These are phyloP conservation scores for Chrysanthemum seticuspe DNA, from an alignment of 129 eudicot genomes.

Conservation along the genomic window DNA sequence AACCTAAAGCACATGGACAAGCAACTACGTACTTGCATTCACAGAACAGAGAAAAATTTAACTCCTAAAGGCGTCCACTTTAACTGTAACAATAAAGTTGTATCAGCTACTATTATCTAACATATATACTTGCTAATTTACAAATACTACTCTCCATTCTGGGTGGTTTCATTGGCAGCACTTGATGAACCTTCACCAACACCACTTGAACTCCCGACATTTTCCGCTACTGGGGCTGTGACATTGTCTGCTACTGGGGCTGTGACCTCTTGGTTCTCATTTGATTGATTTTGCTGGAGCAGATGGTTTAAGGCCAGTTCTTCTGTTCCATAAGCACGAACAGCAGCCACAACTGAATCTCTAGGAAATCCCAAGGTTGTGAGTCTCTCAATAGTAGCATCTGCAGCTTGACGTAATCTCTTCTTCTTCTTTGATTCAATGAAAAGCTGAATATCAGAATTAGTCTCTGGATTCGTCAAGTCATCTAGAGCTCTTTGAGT, in stretches of 20 bases:
- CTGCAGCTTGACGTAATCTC: slow-evolving; percentile 43
- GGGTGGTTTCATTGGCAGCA: slow-evolving; percentile 22
- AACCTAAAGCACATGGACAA: too few relatives aligned
- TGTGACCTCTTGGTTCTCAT: slow-evolving; percentile 20
- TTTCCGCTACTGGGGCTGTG: slow-evolving; percentile 19
- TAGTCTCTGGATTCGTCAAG: too few relatives aligned
- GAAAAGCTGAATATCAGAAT: too few relatives aligned
- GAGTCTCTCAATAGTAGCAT: slow-evolving; percentile 51
- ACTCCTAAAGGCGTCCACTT: too few relatives aligned
- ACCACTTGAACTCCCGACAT: slow-evolving; percentile 22
- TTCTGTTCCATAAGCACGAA: slow-evolving; percentile 42
- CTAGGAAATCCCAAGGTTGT: slow-evolving; percentile 73
- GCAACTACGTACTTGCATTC: too few relatives aligned
- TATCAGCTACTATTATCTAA: too few relatives aligned
- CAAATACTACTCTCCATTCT: slow-evolving; percentile 16
- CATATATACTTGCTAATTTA: too few relatives aligned
- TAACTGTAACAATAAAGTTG: too few relatives aligned
- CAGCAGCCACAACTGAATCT: slow-evolving; percentile 64
- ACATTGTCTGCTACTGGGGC: slow-evolving; percentile 14
- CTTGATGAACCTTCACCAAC: slow-evolving; percentile 28
- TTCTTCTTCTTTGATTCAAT: too few relatives aligned
- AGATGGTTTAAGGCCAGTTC: slow-evolving; percentile 59
- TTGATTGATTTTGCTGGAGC: slow-evolving; percentile 31
- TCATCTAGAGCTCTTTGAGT: too few relatives aligned
- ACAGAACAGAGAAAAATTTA: too few relatives aligned